Evolutionary conservation across 768 basidiomycete species (phyloP), one percentile per base, ranked within the genome.

Genomic region (Sutorius australiensis): DNA sequence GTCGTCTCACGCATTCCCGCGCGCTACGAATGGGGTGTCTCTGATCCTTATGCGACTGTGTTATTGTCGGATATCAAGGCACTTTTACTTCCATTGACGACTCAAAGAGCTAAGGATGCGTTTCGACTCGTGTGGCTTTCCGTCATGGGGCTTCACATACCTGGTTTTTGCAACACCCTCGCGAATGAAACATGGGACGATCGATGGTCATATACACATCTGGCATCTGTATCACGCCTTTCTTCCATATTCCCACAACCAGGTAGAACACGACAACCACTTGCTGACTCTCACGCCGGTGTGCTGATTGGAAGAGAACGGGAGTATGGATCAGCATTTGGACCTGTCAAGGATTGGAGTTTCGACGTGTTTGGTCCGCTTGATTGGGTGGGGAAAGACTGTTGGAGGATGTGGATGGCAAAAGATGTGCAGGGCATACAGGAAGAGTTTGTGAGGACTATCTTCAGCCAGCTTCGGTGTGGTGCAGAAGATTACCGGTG

Each of bases 61-160:
- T 70, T 93, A 14, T 87, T 93, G 65, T 75, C 80, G 32, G 91
- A 93, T 61, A 77, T 93, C 55, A 80, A 80, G 19, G 67, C 79
- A 4, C 67, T 83, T 30, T 67, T 92, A 13, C 67, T 89, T 41
- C 53, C 70, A 8, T 48, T 87, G 41, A 69, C 66, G 13, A 75
- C 77, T 16, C 54, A 60, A 12, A 66, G 61, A 27, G 79, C 80
- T 0, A 82, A 80, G 70, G 60, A 78, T 37, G 73, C 76, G 7
- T 82, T 92, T 57, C 81, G 89, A 5, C 63, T 83, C 40, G 77
- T 80, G 21, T 92, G 86, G 86, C 72, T 93, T 11, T 82, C 83
- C 7, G 73, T 86, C 61, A 67, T 85, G 34, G 89, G 91, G 19
- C 76, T 92, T 28, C 79, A 85, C 60, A 72, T 89, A 28, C 89